Percentiles rank a stretch among this genome's conserved stretches.
Conservation (phyloP, 1,139 yeast species). For the Kodamaea plutei region DNA sequence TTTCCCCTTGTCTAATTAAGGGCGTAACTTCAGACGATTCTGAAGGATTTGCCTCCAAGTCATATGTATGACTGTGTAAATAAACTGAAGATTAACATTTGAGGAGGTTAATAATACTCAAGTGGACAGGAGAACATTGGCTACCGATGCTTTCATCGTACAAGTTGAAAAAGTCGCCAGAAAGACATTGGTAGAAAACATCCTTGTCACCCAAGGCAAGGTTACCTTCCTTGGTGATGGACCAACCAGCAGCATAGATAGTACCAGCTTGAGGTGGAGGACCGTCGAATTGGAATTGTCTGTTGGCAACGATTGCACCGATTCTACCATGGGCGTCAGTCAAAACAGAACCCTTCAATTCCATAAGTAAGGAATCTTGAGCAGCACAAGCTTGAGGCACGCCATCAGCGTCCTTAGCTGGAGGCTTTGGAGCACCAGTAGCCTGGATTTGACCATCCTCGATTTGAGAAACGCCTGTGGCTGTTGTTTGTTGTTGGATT, state of each 20-base stretch:
- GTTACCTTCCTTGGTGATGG: constrained; percentile 23
- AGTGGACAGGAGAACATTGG: constrained; percentile 51
- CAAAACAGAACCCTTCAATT: constrained; percentile 26
- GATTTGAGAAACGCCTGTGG: constrained; percentile 37
- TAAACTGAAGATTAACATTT: no score
- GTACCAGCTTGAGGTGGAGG: constrained; percentile 45
- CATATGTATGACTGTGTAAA: no score
- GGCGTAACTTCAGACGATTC: no score
- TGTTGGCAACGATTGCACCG: constrained; percentile 43
- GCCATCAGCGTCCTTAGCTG: no score
- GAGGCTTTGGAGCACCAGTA: constrained; percentile 15
- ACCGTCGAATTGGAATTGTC: constrained; percentile 45
- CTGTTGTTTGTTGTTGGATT: no score
- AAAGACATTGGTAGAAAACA: constrained; percentile 39
- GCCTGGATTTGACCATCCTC: constrained; percentile 33
- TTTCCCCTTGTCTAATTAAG: no score
- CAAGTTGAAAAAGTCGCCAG: constrained; percentile 43
- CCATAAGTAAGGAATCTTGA: constrained; percentile 25
- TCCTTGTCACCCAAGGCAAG: constrained; percentile 38
- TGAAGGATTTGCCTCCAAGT: no score
- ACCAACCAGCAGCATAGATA: constrained; percentile 40
- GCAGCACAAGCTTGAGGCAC: constrained; percentile 24
- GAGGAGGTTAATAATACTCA: constrained; percentile 61
- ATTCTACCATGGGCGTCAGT: constrained; percentile 33
- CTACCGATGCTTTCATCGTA: constrained; percentile 37